phyloP scores from a whole-genome alignment of 495 filamentous ascomycete genomes.

The Penicillium psychrofluorescens region DNA sequence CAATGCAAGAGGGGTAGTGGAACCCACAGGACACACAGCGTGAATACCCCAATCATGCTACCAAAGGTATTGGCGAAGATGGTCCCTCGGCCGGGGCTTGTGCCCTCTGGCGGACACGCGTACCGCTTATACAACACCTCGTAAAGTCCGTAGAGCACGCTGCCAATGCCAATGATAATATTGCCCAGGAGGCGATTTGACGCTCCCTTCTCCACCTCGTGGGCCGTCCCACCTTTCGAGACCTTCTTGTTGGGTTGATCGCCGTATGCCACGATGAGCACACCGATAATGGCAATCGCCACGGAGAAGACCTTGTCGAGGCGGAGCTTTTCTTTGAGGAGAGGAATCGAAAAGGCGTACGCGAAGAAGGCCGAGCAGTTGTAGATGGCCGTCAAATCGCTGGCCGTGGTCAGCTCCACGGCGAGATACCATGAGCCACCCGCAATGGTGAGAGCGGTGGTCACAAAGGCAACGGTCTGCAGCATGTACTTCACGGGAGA shows the following conservation, averaged over 20 bases:
- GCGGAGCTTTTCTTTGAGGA: slow-evolving; percentile 76
- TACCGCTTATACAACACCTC: slow-evolving; percentile 92
- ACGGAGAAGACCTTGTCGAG: slow-evolving; percentile 79
- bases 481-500: slow-evolving; percentile 69
- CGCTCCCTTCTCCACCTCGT: slow-evolving; percentile 41
- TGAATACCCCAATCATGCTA: slow-evolving; percentile 77
- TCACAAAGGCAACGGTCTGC: slow-evolving; percentile 70
- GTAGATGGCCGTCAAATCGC: slow-evolving; percentile 94
- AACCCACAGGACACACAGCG: slow-evolving; percentile 82
- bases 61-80: slow-evolving; percentile 92
- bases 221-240: slow-evolving; percentile 41
- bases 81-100: slow-evolving; percentile 70
- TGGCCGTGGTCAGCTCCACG: slow-evolving; percentile 83
- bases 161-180: slow-evolving; percentile 86
- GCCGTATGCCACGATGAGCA: slow-evolving; percentile 89
- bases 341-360: slow-evolving; percentile 86
- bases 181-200: slow-evolving; percentile 69
- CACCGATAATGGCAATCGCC: slow-evolving; percentile 75
- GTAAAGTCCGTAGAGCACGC: slow-evolving; percentile 91
- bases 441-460: slow-evolving; percentile 80
- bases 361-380: slow-evolving; percentile 99
- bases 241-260: slow-evolving; percentile 48
- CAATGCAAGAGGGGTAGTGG: slow-evolving; percentile 79
- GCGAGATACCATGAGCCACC: slow-evolving; percentile 95
- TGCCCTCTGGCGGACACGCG: slow-evolving; percentile 88